These are phyloP conservation scores for Eucommia ulmoides DNA, from an alignment of 257 asterid genomes.

Conservation along the genomic window DNA sequence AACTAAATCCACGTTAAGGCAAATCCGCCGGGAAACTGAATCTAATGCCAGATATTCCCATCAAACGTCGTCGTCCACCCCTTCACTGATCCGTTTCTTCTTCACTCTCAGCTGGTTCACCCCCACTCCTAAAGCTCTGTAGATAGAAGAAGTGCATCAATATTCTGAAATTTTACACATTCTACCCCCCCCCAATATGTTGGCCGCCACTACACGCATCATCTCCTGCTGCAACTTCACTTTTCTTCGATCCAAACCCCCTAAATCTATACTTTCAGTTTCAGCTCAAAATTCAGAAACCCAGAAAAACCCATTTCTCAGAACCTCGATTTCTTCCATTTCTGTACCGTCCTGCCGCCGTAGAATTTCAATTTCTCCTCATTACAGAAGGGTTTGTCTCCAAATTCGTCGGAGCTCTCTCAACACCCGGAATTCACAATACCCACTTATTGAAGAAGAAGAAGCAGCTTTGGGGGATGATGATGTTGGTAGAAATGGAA, in stretches of 20 bases:
- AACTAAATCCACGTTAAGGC: no score
- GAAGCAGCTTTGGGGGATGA: slow-evolving; percentile 12
- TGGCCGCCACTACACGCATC: slow-evolving; percentile 29
- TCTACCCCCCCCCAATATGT: slow-evolving; percentile 31
- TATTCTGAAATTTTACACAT: no score
- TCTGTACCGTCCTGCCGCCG: not conserved
- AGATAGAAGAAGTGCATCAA: no score
- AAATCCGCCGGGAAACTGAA: no score
- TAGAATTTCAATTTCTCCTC: not conserved
- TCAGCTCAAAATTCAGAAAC: slow-evolving; percentile 8
- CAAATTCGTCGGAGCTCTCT: slow-evolving; percentile 27
- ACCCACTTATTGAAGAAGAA: slow-evolving; percentile 26
- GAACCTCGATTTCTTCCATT: slow-evolving; percentile 6
- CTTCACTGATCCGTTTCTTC: no score
- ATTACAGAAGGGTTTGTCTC: slow-evolving; percentile 12
- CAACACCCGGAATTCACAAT: slow-evolving; percentile 34
- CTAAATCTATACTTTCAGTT: slow-evolving; percentile 9
- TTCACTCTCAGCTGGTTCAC: no score
- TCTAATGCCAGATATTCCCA: no score
- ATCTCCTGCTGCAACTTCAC: slow-evolving; percentile 53
- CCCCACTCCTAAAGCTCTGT: no score
- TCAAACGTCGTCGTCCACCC: no score
- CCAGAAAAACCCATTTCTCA: slow-evolving; percentile 7
- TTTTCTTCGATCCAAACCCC: slow-evolving; percentile 20
- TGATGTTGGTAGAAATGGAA: not conserved